phyloP scores from a whole-genome alignment of 768 basidiomycete species.

The Kondoa malvinella region DNA sequence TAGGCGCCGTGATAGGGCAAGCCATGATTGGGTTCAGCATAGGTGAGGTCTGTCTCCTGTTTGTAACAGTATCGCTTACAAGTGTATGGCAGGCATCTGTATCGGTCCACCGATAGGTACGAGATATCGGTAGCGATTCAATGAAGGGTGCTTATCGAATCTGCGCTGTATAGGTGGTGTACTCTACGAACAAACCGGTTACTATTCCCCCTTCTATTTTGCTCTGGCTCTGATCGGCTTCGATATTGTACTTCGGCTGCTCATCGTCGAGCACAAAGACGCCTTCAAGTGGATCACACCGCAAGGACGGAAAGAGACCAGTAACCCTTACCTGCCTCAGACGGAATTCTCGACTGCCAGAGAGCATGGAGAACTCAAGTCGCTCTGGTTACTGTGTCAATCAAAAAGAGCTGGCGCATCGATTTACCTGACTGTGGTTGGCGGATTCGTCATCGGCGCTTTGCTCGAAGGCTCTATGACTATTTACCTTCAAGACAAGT shows the following conservation, averaged over 20 bases:
- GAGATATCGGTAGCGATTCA: background rate
- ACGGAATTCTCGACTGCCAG: background rate
- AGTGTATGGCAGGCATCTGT: background rate
- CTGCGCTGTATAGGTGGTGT: conserved; percentile 3
- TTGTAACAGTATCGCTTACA: background rate
- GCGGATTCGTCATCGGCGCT: background rate
- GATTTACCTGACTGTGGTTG: background rate
- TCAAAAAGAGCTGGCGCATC: background rate
- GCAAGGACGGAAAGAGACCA: background rate
- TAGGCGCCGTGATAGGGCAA: background rate
- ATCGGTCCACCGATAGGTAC: background rate
- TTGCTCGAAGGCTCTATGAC: conserved; percentile 11
- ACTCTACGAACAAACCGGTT: conserved; percentile 17
- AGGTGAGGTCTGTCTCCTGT: background rate
- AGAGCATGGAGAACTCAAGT: background rate
- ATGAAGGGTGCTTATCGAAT: background rate
- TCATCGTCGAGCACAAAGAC: conserved; percentile 18
- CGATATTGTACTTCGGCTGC: conserved; percentile 19
- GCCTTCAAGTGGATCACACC: background rate
- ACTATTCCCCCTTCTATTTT: conserved; percentile 22
- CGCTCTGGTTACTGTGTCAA: background rate
- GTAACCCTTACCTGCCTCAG: background rate
- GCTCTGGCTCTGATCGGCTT: conserved; percentile 10
- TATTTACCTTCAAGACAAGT: conserved; percentile 11
- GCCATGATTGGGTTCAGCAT: conserved; percentile 4